Percentiles rank a stretch among this genome's conserved stretches.
These are phyloP conservation scores for Amanita inopinata DNA, from an alignment of 768 basidiomycete genomes.

Conservation along the genomic window DNA sequence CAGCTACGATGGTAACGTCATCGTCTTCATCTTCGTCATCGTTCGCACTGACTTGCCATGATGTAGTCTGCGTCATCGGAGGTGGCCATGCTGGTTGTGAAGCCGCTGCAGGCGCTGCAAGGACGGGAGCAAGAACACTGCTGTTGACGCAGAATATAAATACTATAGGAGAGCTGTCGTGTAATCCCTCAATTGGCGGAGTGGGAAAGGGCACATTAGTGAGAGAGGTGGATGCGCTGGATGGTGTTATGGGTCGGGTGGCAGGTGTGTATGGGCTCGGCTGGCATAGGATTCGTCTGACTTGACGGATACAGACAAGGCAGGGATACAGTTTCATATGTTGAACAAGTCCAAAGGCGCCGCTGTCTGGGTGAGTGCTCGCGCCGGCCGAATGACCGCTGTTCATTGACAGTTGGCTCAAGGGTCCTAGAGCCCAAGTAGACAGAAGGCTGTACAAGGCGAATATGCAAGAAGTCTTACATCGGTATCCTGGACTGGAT, in stretches of 20 bases:
- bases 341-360: slow-evolving; percentile 80
- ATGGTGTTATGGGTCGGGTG: slow-evolving; percentile 78
- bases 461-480: slow-evolving; percentile 66
- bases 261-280: slow-evolving; percentile 40
- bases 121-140: slow-evolving; percentile 72
- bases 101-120: slow-evolving; percentile 78
- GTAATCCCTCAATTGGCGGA: slow-evolving; percentile 88
- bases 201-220: slow-evolving; percentile 89
- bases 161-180: slow-evolving; percentile 76
- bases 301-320: slow-evolving; percentile 50
- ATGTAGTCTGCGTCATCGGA: slow-evolving; percentile 72
- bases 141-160: slow-evolving; percentile 76
- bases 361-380: slow-evolving; percentile 71
- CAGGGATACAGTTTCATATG: slow-evolving; percentile 83
- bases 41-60: neutral
- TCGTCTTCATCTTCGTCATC: neutral
- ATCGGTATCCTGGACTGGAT: slow-evolving; percentile 58
- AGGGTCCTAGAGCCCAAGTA: slow-evolving; percentile 88
- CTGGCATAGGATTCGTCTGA: neutral
- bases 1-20: slow-evolving; percentile 5
- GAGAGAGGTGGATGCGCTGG: slow-evolving; percentile 85
- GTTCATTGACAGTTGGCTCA: slow-evolving; percentile 1
- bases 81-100: slow-evolving; percentile 93
- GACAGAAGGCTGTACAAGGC: slow-evolving; percentile 77
- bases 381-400: neutral